These are phyloP conservation scores for Fonsecaea monophora DNA, from an alignment of 2,329 filamentous ascomycete species.

Conservation along the genomic window DNA sequence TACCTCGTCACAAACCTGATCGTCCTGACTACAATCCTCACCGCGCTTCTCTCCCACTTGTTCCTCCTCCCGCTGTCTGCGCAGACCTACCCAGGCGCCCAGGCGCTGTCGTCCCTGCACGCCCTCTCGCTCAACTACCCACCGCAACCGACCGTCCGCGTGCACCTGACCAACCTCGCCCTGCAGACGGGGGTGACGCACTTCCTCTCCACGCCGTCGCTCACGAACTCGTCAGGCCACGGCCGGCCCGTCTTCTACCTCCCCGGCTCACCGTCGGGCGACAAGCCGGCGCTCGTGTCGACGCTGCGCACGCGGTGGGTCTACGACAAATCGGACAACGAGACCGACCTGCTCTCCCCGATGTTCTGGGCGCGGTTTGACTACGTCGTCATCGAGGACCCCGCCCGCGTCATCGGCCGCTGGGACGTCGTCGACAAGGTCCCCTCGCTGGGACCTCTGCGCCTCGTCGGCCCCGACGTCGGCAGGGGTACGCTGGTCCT, in stretches of 20 bases:
- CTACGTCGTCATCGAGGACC: slow-evolving; percentile 63
- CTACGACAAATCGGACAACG: slow-evolving; percentile 68
- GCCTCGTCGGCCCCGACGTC: slow-evolving; percentile 54
- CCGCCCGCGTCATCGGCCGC: slow-evolving; percentile 54
- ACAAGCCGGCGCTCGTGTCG: slow-evolving; percentile 31
- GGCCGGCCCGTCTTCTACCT: slow-evolving; percentile 33
- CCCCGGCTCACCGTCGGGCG: slow-evolving; percentile 39
- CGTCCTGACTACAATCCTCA: slow-evolving; percentile 64
- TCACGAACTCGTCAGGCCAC: slow-evolving; percentile 14
- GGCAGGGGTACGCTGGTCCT: slow-evolving; percentile 35
- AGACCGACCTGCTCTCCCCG: slow-evolving; percentile 54
- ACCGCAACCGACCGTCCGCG: slow-evolving; percentile 44
- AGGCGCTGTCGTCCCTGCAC: slow-evolving; percentile 66
- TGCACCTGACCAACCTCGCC: slow-evolving; percentile 67
- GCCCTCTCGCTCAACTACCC: slow-evolving; percentile 35
- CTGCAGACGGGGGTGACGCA: slow-evolving; percentile 69
- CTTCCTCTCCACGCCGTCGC: slow-evolving; percentile 58
- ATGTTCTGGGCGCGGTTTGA: slow-evolving; percentile 66
- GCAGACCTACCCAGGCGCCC: slow-evolving; percentile 91
- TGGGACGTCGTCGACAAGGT: slow-evolving; percentile 62
- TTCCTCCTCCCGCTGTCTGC: slow-evolving; percentile 82
- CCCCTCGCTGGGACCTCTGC: slow-evolving; percentile 59
- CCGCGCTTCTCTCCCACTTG: slow-evolving; percentile 66
- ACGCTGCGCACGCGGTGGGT: slow-evolving; percentile 50
- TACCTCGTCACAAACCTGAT: slow-evolving; percentile 62